These are phyloP conservation scores for Hyparrhenia diplandra DNA, from an alignment of 176 grass and related monocot species.

Conservation along the genomic window DNA sequence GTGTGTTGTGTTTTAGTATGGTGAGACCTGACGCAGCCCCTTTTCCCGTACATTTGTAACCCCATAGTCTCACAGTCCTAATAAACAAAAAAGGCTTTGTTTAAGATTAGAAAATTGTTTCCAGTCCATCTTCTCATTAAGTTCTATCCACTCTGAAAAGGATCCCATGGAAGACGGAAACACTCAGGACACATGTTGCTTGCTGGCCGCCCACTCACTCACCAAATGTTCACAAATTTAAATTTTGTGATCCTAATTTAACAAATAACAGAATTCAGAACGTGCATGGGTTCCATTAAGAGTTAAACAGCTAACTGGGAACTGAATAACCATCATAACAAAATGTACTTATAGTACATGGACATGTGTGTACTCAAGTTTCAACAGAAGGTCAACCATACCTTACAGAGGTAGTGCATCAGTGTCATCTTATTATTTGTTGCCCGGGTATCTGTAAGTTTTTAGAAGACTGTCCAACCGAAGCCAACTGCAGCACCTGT, in stretches of 20 bases:
- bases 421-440: slow-evolving; percentile 98
- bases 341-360: slow-evolving; percentile 13
- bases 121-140: no score
- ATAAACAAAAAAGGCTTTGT: no score
- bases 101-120: no score
- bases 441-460: slow-evolving; percentile 98
- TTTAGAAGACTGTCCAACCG: slow-evolving; percentile 95
- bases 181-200: background rate
- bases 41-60: no score
- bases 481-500: slow-evolving; percentile 90
- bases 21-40: background rate
- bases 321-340: background rate
- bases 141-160: no score
- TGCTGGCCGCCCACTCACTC: slow-evolving; percentile 14
- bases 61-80: no score
- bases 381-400: slow-evolving; percentile 41
- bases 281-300: background rate
- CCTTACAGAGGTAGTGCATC: slow-evolving; percentile 98
- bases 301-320: background rate
- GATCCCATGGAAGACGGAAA: no score
- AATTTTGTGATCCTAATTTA: background rate
- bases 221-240: background rate
- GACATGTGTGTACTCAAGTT: slow-evolving; percentile 18
- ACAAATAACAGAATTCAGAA: slow-evolving; percentile 6
- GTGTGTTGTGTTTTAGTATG: background rate